These are phyloP conservation scores for Chlorella sp. DNA, from an alignment of 139 green algal species.

Conservation along the genomic window DNA sequence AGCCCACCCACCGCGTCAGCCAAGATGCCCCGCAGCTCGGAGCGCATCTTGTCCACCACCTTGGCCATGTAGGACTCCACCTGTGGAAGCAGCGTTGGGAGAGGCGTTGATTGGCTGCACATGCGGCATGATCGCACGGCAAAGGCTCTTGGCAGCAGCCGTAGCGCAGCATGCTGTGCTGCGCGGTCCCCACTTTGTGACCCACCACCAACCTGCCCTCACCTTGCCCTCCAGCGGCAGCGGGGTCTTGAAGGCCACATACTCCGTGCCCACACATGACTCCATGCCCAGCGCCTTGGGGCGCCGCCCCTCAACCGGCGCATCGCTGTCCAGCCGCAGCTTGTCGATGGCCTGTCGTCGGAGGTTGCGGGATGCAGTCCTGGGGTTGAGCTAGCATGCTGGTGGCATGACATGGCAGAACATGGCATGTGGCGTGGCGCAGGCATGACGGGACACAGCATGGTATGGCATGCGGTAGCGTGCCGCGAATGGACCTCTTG, in stretches of 20 bases:
- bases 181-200: no score
- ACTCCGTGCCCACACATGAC: conserved; percentile 88
- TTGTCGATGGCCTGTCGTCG: conserved; percentile 78
- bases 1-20: conserved; percentile 39
- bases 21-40: conserved; percentile 80
- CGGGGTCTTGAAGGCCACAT: conserved; percentile 73
- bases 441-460: background rate
- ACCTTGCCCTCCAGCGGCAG: conserved; percentile 87
- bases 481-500: no score
- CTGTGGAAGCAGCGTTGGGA: conserved; percentile 34
- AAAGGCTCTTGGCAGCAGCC: no score
- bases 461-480: background rate
- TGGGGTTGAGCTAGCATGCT: background rate
- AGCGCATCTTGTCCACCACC: conserved; percentile 91
- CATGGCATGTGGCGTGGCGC: no score
- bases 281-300: conserved; percentile 84
- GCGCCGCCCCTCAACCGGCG: conserved; percentile 51
- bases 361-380: no score
- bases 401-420: background rate
- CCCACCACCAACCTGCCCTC: background rate
- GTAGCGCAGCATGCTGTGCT: no score
- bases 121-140: no score
- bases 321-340: conserved; percentile 82
- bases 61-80: conserved; percentile 92
- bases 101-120: background rate